Evolutionary conservation across 2,329 filamentous ascomycete species (phyloP).

Genomic region (Tolypocladium nubicola): DNA sequence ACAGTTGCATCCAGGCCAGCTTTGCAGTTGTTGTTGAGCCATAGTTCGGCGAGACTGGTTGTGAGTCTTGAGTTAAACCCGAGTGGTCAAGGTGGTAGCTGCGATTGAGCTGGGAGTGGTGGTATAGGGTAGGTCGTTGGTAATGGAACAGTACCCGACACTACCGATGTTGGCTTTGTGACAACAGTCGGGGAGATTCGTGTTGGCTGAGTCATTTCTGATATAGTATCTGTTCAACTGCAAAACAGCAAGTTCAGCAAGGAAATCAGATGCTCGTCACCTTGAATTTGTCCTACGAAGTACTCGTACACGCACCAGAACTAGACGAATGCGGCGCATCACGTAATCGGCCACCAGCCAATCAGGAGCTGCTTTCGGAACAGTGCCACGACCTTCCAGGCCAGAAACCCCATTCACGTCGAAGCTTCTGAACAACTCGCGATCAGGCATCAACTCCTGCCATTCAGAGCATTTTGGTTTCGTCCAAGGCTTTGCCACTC

Average conservation of each 20-base stretch:
- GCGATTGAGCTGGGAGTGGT: not conserved
- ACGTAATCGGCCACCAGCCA: conserved; percentile 6
- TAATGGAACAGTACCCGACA: no score
- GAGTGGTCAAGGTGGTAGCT: not conserved
- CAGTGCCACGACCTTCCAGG: not conserved
- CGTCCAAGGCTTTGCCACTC: not conserved
- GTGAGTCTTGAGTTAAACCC: not conserved
- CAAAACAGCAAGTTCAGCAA: not conserved
- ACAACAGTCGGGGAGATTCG: no score
- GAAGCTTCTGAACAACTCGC: not conserved
- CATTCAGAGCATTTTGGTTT: not conserved
- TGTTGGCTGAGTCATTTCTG: no score
- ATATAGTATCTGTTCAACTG: no score
- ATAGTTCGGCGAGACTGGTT: no score
- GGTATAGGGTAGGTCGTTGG: not conserved
- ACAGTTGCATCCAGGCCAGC: no score
- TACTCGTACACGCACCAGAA: not conserved
- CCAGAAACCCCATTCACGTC: not conserved
- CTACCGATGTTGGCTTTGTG: no score
- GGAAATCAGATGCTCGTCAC: not conserved
- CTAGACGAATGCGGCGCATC: not conserved
- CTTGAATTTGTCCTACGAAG: no score
- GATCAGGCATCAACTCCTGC: not conserved
- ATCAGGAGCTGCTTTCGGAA: conserved; percentile 1
- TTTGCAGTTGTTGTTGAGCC: no score